phyloP scores from a whole-genome alignment of 805 yeast species.

The Metschnikowia koreensis region DNA sequence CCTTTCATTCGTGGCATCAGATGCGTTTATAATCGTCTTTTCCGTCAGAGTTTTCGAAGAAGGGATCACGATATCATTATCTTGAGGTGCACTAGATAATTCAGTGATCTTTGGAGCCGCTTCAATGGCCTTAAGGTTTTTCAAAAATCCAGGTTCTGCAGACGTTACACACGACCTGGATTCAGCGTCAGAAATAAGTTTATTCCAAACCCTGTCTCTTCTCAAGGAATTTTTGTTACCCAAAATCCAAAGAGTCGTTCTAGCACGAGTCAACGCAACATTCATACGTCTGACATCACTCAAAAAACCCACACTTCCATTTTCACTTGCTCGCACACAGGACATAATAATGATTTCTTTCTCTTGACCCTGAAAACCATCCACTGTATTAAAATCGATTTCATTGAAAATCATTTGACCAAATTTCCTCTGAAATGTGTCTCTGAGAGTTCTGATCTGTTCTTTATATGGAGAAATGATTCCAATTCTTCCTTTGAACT shows the following conservation, averaged over 20 bases:
- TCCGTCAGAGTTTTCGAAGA: background rate
- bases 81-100: background rate
- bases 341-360: conserved; percentile 91
- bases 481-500: conserved; percentile 76
- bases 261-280: conserved; percentile 93
- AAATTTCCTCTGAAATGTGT: conserved; percentile 53
- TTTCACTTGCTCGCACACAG: conserved; percentile 85
- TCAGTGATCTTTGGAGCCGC: background rate
- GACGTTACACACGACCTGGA: conserved; percentile 37
- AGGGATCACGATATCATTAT: background rate
- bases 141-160: conserved; percentile 39
- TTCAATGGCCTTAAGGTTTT: conserved; percentile 2
- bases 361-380: conserved; percentile 98
- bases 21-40: background rate
- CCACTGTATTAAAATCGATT: conserved; percentile 91
- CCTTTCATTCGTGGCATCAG: background rate
- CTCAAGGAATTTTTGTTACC: conserved; percentile 72
- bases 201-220: conserved; percentile 70
- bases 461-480: conserved; percentile 93
- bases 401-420: conserved; percentile 63
- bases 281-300: conserved; percentile 94
- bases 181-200: conserved; percentile 64
- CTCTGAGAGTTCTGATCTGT: conserved; percentile 63
- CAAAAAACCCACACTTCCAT: conserved; percentile 76
- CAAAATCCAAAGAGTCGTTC: conserved; percentile 86